Conservation (phyloP, 768 basidiomycete species). For the Xerocomellus chrysenteron region DNA sequence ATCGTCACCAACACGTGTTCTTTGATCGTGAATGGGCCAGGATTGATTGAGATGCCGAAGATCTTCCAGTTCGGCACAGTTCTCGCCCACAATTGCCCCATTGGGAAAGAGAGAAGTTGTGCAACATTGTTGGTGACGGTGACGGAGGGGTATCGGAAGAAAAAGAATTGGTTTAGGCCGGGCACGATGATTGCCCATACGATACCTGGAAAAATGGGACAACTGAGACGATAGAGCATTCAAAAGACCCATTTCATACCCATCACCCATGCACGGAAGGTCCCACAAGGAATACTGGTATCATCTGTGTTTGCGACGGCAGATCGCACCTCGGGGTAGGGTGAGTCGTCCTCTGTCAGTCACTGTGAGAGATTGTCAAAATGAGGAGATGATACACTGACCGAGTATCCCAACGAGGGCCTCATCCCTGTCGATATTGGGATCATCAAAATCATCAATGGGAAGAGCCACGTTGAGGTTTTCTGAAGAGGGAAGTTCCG, state of each 20-base stretch:
- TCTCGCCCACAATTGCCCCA: constrained; percentile 61
- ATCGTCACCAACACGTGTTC: constrained; percentile 72
- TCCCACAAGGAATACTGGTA: constrained; percentile 57
- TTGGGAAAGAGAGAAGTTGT: constrained; percentile 69
- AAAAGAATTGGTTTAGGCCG: constrained; percentile 79
- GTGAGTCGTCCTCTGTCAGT: constrained; percentile 65
- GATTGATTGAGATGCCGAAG: constrained; percentile 62
- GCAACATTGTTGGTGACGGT: constrained; percentile 55
- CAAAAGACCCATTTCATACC: constrained; percentile 29
- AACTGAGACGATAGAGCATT: neutral
- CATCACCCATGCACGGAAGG: constrained; percentile 60
- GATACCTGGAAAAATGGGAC: constrained; percentile 25
- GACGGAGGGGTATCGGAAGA: constrained; percentile 60
- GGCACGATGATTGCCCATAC: constrained; percentile 62
- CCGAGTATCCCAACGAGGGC: constrained; percentile 29
- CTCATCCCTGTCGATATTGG: constrained; percentile 34
- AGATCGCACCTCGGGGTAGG: constrained; percentile 80
- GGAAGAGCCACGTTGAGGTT: constrained; percentile 1
- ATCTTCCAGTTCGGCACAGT: constrained; percentile 51
- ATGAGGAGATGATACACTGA: constrained; percentile 2
- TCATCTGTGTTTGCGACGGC: constrained; percentile 77
- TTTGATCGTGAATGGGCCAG: constrained; percentile 80
- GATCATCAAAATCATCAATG: constrained; percentile 35
- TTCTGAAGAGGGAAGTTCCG: neutral
- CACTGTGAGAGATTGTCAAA: constrained; percentile 15